These are phyloP conservation scores for Dictyostelium discoideum DNA, from an alignment of 78 protist genomes.

Conservation along the genomic window dicty_2.7 NC_007089.4:4601501-4602000, in stretches of 20 bases:
- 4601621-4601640: not conserved
- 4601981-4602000: constrained; percentile 55
- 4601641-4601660: not conserved
- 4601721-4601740: not conserved
- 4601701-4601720: not conserved
- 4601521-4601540: too few species aligned
- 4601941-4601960: constrained; percentile 25
- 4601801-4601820: constrained; percentile 4
- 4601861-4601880: constrained; percentile 65
- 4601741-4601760: not conserved
- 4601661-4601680: not conserved
- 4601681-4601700: not conserved
- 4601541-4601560: too few species aligned
- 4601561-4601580: too few species aligned
- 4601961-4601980: constrained; percentile 26
- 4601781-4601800: not conserved
- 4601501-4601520: too few species aligned
- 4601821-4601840: constrained; percentile 27
- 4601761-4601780: not conserved
- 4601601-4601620: not conserved
- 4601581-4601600: too few species aligned
- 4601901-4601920: constrained; percentile 57
- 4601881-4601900: constrained; percentile 73
- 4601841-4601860: constrained; percentile 75
- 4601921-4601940: not conserved